Conservation (phyloP, 1,139 yeast genomes). For the Yamadazyma taylorii region DNA sequence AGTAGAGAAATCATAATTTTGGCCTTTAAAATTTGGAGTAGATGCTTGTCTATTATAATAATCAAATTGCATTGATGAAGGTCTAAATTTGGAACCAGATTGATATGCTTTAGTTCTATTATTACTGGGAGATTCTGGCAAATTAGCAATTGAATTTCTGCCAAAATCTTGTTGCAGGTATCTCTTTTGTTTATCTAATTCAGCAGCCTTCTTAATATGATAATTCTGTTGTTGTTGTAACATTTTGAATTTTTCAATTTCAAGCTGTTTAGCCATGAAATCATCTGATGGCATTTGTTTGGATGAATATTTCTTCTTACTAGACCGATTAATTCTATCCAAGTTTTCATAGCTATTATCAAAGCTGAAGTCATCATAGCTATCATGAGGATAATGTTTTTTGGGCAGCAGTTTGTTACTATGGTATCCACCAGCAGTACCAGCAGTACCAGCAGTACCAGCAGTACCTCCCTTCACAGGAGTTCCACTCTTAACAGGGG, state of each 20-base stretch:
- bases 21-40: slow-evolving; percentile 12
- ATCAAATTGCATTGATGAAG: slow-evolving; percentile 20
- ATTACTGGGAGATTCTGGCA: slow-evolving; percentile 14
- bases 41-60: slow-evolving; percentile 13
- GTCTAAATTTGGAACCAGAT: slow-evolving; percentile 17
- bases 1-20: slow-evolving; percentile 5
- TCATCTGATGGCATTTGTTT: slow-evolving; percentile 7
- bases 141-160: slow-evolving; percentile 14
- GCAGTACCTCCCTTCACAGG: slow-evolving; percentile 17
- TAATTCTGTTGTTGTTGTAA: slow-evolving; percentile 36
- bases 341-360: slow-evolving; percentile 29
- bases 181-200: slow-evolving; percentile 18
- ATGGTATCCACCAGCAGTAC: slow-evolving; percentile 8
- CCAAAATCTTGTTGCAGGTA: slow-evolving; percentile 20
- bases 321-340: slow-evolving; percentile 7
- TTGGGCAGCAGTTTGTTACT: slow-evolving; percentile 19
- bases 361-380: slow-evolving; percentile 25
- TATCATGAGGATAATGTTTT: slow-evolving; percentile 15
- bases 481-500: slow-evolving; percentile 22
- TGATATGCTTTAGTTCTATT: slow-evolving; percentile 7
- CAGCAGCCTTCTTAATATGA: slow-evolving; percentile 24
- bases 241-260: slow-evolving; percentile 31
- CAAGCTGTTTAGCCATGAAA: slow-evolving; percentile 24
- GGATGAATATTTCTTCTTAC: slow-evolving; percentile 8
- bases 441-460: slow-evolving; percentile 1